Evolutionary conservation across 2,329 filamentous ascomycete genomes (phyloP).

Genomic region (Colletotrichum liaoningense): DNA sequence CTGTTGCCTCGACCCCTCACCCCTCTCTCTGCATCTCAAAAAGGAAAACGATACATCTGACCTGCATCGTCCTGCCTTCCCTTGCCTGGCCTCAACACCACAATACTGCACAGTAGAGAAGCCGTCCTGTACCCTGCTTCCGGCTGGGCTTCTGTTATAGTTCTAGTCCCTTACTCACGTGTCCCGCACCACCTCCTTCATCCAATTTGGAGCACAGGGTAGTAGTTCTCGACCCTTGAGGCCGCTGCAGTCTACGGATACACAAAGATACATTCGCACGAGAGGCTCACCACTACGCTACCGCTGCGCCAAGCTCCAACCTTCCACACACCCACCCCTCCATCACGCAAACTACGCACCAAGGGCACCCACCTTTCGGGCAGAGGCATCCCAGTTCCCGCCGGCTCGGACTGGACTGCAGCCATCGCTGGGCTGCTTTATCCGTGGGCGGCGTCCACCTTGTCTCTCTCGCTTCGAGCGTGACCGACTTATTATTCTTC

Average conservation of each 20-base stretch:
- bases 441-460: constrained; percentile 23
- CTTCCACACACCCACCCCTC: constrained; percentile 27
- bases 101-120: not conserved
- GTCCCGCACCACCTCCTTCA: constrained; percentile 9
- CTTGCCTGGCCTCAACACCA: constrained; percentile 13
- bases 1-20: constrained; percentile 21
- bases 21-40: constrained; percentile 28
- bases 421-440: constrained; percentile 29
- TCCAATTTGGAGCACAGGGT: constrained; percentile 7
- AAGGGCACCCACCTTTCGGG: constrained; percentile 27
- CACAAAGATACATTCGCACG: constrained; percentile 8
- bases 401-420: constrained; percentile 30
- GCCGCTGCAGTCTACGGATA: not conserved
- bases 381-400: constrained; percentile 34
- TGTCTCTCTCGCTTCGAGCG: constrained; percentile 26
- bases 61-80: constrained; percentile 27
- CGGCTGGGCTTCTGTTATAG: constrained; percentile 6
- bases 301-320: constrained; percentile 34
- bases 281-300: constrained; percentile 30
- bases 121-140: constrained; percentile 9
- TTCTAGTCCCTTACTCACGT: constrained; percentile 26
- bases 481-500: constrained; percentile 31
- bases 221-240: not conserved
- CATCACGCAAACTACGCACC: constrained; percentile 19
- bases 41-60: constrained; percentile 30